Evolutionary conservation across 169 alveolate species (phyloP).

Genomic region (Perkinsus chesapeaki): DNA sequence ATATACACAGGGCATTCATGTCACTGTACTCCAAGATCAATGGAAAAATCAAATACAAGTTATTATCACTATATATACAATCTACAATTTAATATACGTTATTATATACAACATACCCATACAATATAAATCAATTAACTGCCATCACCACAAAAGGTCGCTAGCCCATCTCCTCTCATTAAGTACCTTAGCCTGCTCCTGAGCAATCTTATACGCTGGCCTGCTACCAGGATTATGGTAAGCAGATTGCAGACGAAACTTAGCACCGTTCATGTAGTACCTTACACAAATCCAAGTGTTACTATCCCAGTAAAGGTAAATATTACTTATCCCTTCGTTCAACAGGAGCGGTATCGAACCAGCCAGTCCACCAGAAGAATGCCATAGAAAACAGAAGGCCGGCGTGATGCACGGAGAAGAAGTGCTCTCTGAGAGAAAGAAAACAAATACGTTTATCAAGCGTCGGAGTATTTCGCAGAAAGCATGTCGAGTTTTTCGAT

Average conservation of each 20-base stretch:
- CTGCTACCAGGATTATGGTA: slow-evolving; percentile 72
- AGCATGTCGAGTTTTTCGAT: too few relatives aligned
- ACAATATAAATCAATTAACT: too few relatives aligned
- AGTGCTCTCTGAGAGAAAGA: not conserved
- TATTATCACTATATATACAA: too few relatives aligned
- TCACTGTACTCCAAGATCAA: too few relatives aligned
- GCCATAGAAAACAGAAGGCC: not conserved
- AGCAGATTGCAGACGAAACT: slow-evolving; percentile 69
- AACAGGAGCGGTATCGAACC: not conserved
- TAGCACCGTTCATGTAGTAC: slow-evolving; percentile 33
- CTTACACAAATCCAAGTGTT: not conserved
- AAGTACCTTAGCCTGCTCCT: not conserved
- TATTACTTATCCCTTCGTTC: not conserved
- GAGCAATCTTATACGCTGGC: slow-evolving; percentile 64
- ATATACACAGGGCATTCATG: too few relatives aligned
- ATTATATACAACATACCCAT: too few relatives aligned
- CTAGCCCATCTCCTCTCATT: not conserved
- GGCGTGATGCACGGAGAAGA: slow-evolving; percentile 1
- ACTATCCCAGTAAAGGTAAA: not conserved
- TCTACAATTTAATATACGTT: too few relatives aligned
- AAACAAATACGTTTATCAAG: too few relatives aligned
- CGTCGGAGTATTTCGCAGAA: too few relatives aligned
- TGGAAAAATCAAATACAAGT: too few relatives aligned
- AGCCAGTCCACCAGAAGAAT: not conserved
- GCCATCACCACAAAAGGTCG: too few relatives aligned